Conservation (phyloP, 2,329 filamentous ascomycete species). For the Helicocarpus griseus region DNA sequence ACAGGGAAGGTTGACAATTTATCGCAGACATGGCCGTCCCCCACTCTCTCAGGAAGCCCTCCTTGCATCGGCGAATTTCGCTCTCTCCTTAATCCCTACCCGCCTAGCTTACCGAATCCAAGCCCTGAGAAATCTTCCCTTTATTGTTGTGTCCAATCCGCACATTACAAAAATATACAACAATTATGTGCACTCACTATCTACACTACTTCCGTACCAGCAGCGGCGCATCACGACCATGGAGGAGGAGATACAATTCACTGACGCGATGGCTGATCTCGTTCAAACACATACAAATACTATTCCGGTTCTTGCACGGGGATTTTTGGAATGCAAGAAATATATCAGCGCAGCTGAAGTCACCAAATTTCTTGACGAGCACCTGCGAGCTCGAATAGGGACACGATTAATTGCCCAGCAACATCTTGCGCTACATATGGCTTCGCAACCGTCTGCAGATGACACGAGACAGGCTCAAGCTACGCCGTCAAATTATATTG, state of each 20-base stretch:
- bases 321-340: constrained; percentile 84
- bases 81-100: constrained; percentile 80
- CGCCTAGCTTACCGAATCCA: constrained; percentile 91
- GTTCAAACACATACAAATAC: constrained; percentile 92
- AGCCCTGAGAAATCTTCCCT: constrained; percentile 84
- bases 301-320: constrained; percentile 81
- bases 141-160: constrained; percentile 96
- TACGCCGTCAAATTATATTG: constrained; percentile 59
- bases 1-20: constrained; percentile 7
- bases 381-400: constrained; percentile 86
- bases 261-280: constrained; percentile 86
- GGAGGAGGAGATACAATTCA: constrained; percentile 84
- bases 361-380: constrained; percentile 86
- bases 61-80: constrained; percentile 89
- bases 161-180: constrained; percentile 90
- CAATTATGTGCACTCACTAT: constrained; percentile 90
- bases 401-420: constrained; percentile 92
- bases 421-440: constrained; percentile 81
- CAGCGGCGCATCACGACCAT: constrained; percentile 62
- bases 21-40: constrained; percentile 62
- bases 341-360: constrained; percentile 78
- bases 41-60: constrained; percentile 72
- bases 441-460: constrained; percentile 61
- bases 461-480: constrained; percentile 20
- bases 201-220: constrained; percentile 78